Percentiles rank a stretch among this genome's conserved stretches.
Evolutionary conservation across 495 filamentous ascomycete species (phyloP).

Genomic region (Apodospora peruviana): DNA sequence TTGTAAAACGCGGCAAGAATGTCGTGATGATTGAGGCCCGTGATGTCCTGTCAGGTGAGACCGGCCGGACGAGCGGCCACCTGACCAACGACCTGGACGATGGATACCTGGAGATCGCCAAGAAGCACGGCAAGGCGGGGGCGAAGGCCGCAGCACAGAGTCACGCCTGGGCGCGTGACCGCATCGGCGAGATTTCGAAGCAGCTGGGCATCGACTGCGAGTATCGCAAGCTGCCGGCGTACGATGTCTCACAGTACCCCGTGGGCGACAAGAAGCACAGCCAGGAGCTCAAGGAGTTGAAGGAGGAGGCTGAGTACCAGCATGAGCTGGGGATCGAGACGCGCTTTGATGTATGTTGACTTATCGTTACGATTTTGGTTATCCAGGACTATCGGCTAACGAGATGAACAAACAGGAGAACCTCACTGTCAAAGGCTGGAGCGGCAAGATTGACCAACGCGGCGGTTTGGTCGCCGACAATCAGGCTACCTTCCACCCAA

Average conservation of each 20-base stretch:
- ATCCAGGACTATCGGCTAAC: neutral
- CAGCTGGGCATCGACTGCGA: conserved; percentile 51
- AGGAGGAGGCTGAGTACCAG: conserved; percentile 38
- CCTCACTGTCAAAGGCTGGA: conserved; percentile 35
- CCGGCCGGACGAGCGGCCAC: conserved; percentile 50
- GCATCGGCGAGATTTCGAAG: conserved; percentile 42
- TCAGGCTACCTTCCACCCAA: conserved; percentile 57
- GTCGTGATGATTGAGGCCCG: conserved; percentile 53
- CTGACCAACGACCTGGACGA: conserved; percentile 50
- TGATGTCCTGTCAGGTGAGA: conserved; percentile 48
- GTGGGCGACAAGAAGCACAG: conserved; percentile 30
- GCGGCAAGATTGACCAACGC: conserved; percentile 44
- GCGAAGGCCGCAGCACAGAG: conserved; percentile 47
- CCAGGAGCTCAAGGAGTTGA: conserved; percentile 30
- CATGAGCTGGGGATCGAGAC: conserved; percentile 37
- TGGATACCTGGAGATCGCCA: conserved; percentile 41
- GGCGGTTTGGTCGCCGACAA: conserved; percentile 38
- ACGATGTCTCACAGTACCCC: conserved; percentile 34
- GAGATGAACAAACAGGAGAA: conserved; percentile 18
- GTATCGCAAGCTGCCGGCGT: conserved; percentile 43
- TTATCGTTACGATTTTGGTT: neutral
- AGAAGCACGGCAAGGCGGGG: conserved; percentile 45
- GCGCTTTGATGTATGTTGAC: conserved; percentile 27
- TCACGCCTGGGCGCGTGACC: conserved; percentile 48
- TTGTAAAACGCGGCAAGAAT: conserved; percentile 40